Conservation (phyloP, 495 filamentous ascomycete genomes). For the Daldinia vernicosa region DNA sequence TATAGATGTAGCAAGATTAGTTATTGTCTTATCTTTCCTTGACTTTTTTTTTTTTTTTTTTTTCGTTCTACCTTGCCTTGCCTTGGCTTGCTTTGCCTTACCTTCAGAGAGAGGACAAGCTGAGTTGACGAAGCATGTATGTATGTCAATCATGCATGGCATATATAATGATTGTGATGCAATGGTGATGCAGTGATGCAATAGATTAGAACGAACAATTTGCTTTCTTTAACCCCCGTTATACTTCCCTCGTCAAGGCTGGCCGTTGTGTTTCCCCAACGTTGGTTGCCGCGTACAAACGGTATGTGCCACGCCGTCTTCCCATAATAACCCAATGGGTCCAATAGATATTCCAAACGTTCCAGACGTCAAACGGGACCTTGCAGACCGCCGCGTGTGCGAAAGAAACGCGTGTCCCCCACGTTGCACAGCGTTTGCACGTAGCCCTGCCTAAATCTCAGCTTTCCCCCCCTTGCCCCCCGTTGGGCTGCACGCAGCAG, state of each 20-base stretch:
- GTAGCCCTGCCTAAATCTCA: conserved; percentile 42
- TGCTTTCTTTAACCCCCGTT: neutral
- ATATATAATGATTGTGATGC: neutral
- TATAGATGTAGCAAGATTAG: neutral
- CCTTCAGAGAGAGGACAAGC: neutral
- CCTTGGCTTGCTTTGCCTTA: neutral
- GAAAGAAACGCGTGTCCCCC: conserved; percentile 39
- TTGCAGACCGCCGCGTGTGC: conserved; percentile 43
- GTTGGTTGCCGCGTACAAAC: conserved; percentile 39
- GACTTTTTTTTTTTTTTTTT: neutral
- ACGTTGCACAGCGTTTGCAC: conserved; percentile 43
- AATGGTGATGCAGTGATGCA: conserved; percentile 1
- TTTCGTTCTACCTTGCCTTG: neutral
- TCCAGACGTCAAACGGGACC: conserved; percentile 43
- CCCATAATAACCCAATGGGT: conserved; percentile 29
- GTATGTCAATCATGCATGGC: conserved; percentile 24
- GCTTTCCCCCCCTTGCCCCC: conserved; percentile 2
- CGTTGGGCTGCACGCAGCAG: conserved; percentile 38
- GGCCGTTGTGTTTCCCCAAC: conserved; percentile 32
- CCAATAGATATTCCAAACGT: conserved; percentile 37
- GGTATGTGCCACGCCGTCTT: conserved; percentile 33
- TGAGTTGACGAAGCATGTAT: neutral
- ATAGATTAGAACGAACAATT: neutral
- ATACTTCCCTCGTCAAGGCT: conserved; percentile 18
- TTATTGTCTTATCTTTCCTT: neutral